These are phyloP conservation scores for Candida insectorum DNA, from an alignment of 805 yeast genomes.

Conservation along the genomic window DNA sequence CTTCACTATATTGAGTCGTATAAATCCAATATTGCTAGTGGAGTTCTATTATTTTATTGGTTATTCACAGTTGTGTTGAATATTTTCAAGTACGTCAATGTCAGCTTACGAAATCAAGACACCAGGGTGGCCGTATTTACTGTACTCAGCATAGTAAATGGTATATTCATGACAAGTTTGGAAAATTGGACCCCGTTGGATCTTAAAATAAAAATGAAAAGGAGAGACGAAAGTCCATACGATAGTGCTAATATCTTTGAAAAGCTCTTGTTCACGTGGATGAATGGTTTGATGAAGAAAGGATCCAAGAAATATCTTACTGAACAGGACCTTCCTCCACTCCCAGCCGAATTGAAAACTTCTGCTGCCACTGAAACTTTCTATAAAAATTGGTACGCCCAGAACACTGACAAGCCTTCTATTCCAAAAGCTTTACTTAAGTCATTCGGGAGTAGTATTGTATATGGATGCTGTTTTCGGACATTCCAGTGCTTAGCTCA, in stretches of 20 bases:
- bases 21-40: slow-evolving; percentile 60
- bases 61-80: slow-evolving; percentile 50
- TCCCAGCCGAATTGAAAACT: slow-evolving; percentile 67
- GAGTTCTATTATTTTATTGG: slow-evolving; percentile 75
- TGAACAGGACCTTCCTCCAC: slow-evolving; percentile 69
- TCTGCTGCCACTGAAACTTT: slow-evolving; percentile 47
- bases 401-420: slow-evolving; percentile 45
- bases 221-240: slow-evolving; percentile 37
- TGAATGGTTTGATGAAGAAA: slow-evolving; percentile 75
- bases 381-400: slow-evolving; percentile 56
- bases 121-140: slow-evolving; percentile 14
- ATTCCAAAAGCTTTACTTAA: slow-evolving; percentile 54
- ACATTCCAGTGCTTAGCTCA: slow-evolving; percentile 73
- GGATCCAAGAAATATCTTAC: slow-evolving; percentile 61
- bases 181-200: too few species aligned
- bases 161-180: too few species aligned
- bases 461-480: slow-evolving; percentile 70
- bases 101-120: slow-evolving; percentile 30
- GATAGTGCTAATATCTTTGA: slow-evolving; percentile 72
- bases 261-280: slow-evolving; percentile 81
- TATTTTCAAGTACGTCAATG: slow-evolving; percentile 40
- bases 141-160: too few species aligned
- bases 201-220: too few species aligned
- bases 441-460: slow-evolving; percentile 72
- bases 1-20: slow-evolving; percentile 71